Conservation (phyloP, 345 rosid species). For the Eucalyptus polybractea region DNA sequence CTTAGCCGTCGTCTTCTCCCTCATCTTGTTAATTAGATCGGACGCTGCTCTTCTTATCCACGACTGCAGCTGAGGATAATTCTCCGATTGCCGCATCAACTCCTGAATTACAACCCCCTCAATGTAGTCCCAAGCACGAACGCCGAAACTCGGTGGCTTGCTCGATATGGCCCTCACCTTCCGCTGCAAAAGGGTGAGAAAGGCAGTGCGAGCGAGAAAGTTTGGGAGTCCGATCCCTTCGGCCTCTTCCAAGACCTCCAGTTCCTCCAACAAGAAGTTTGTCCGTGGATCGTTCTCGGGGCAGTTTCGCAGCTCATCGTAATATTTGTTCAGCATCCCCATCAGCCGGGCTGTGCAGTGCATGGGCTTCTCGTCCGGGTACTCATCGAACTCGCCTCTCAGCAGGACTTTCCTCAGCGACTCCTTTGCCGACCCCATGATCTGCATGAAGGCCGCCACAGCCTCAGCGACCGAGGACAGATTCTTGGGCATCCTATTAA, state of each 20-base stretch:
- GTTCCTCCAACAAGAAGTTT: slow-evolving; percentile 10
- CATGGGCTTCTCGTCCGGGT: slow-evolving; percentile 8
- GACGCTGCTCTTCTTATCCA: slow-evolving; percentile 2
- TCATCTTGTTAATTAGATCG: slow-evolving; percentile 6
- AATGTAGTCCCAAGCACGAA: slow-evolving; percentile 6
- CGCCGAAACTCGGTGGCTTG: background rate
- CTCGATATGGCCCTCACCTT: slow-evolving; percentile 4
- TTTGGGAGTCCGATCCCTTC: slow-evolving; percentile 16
- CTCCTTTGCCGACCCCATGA: slow-evolving; percentile 25
- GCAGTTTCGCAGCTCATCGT: background rate
- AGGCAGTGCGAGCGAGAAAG: slow-evolving; percentile 12
- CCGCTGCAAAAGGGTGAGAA: background rate
- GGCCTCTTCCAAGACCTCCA: slow-evolving; percentile 12
- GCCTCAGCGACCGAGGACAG: slow-evolving; percentile 21
- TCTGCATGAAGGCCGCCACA: slow-evolving; percentile 18
- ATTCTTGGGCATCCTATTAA: slow-evolving; percentile 9
- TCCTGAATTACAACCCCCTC: slow-evolving; percentile 1
- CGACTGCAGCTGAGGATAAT: slow-evolving; percentile 6
- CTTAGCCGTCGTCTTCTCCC: slow-evolving; percentile 5
- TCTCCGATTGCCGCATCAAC: background rate
- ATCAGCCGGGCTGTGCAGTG: slow-evolving; percentile 9
- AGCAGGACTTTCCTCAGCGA: slow-evolving; percentile 20
- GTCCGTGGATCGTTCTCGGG: background rate
- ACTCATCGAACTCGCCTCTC: slow-evolving; percentile 33
- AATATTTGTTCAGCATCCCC: slow-evolving; percentile 6